phyloP scores from a whole-genome alignment of 192 early-diverging fungal genomes.

The Coemansia sp. region DNA sequence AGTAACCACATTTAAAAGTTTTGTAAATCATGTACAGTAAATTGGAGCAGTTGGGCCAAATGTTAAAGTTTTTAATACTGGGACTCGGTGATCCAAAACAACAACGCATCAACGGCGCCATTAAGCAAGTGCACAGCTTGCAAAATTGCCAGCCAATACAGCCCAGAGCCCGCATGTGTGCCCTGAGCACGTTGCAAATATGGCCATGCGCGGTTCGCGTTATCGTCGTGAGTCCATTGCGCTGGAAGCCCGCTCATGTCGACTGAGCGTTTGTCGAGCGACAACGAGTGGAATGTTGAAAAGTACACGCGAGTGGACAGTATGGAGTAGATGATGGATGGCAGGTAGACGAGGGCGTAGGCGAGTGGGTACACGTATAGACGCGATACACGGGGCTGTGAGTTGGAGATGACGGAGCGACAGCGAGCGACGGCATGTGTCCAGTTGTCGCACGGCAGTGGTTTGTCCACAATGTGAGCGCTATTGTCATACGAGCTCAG shows the following conservation, averaged over 20 bases:
- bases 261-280: conserved; percentile 4
- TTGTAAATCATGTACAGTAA: background rate
- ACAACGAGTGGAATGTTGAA: conserved; percentile 5
- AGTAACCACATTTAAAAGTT: no score
- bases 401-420: background rate
- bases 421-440: no score
- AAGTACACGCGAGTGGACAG: conserved; percentile 41
- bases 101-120: conserved; percentile 31
- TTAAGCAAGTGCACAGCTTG: conserved; percentile 42
- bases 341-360: conserved; percentile 32
- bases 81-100: conserved; percentile 45
- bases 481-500: background rate
- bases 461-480: conserved; percentile 5
- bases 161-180: conserved; percentile 7
- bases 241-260: conserved; percentile 29
- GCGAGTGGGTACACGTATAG: conserved; percentile 50
- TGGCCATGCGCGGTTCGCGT: conserved; percentile 43
- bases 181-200: conserved; percentile 12
- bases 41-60: background rate
- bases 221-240: conserved; percentile 29
- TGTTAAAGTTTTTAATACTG: background rate
- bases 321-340: conserved; percentile 29
- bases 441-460: background rate
- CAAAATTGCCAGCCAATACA: conserved; percentile 39
- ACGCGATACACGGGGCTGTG: conserved; percentile 20